Evolutionary conservation across 1,284 basidiomycete genomes (phyloP), one percentile per base, ranked within the genome.

Genomic region (Flammula alnicola): DNA sequence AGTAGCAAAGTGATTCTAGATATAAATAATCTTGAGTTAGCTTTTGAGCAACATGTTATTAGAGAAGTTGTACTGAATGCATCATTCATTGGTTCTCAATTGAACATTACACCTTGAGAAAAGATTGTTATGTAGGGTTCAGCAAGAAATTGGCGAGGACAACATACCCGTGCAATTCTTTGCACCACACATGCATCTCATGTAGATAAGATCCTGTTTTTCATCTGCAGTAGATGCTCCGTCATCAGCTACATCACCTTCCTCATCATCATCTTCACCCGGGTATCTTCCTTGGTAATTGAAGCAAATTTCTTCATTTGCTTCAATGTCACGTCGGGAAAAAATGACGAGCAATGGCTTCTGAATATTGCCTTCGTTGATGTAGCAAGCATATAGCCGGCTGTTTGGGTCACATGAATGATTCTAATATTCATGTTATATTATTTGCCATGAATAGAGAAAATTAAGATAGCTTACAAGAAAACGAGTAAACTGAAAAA

Each of bases 351-450:
- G 68, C 6, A 86, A 71, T 0, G 81, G 82, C 60, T 82, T 83
- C 17, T 77, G 65, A 37, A 87, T 66, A 61, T 83, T 72, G 37
- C 80, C 70, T 54, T 86, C 84, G 52, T 88, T 82, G 56, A 85
- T 81, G 54, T 91, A 88, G 26, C 84, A 86, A 1, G 89, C 76
- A n/a, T 79, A 76, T 9, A 93, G 78, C 4, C 66, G 66, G 54
- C 90, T 83, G 64, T 96, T 97, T 0, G 94, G 93, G 54, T 92
- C 84, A 63, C 93, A 96, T 12, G 88, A 93, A 62, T 96, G 93
- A 60, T 95, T 95, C 90, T 93, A 52, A 11, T 32, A 40, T 14
- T 12, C 4, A 14, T 14, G 23, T n/a, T 31, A 36, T 16, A 39
- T 32, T 30, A 10, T 27, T 31, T 27, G 4, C 19, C 16, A 17